Evolutionary conservation across 495 filamentous ascomycete species (phyloP).

Genomic region (Trichocladium uniseriatum): DNA sequence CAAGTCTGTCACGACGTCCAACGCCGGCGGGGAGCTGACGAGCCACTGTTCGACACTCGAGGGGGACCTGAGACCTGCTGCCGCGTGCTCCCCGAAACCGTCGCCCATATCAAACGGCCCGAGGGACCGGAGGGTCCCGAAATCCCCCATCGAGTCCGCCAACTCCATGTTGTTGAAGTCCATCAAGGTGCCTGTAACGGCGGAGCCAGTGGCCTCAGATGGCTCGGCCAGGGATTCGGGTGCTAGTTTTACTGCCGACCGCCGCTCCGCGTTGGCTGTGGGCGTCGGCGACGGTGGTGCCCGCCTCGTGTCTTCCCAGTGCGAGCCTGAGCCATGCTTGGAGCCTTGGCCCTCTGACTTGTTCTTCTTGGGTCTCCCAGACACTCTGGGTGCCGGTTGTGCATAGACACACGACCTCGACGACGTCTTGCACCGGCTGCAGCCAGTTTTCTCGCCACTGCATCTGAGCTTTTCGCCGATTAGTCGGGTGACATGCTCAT

Average conservation of each 20-base stretch:
- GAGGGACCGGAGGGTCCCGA: too few species aligned
- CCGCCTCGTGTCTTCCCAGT: neutral
- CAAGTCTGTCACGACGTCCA: neutral
- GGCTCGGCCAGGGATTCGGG: neutral
- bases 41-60: slow-evolving; percentile 2
- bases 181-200: too few species aligned
- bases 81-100: neutral
- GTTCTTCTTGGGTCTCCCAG: neutral
- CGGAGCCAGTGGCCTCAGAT: too few species aligned
- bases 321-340: neutral
- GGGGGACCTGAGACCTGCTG: neutral
- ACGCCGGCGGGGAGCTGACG: neutral
- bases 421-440: slow-evolving; percentile 10
- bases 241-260: neutral
- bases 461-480: slow-evolving; percentile 6
- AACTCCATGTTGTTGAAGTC: neutral
- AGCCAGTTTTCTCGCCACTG: slow-evolving; percentile 16
- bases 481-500: neutral
- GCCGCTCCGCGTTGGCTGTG: neutral
- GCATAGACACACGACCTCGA: slow-evolving; percentile 7
- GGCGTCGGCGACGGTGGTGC: neutral
- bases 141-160: neutral
- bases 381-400: slow-evolving; percentile 1
- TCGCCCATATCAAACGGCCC: neutral
- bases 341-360: neutral